These are phyloP conservation scores for Leccinum disarticulatum DNA, from an alignment of 768 basidiomycete genomes.

Conservation along the genomic window DNA sequence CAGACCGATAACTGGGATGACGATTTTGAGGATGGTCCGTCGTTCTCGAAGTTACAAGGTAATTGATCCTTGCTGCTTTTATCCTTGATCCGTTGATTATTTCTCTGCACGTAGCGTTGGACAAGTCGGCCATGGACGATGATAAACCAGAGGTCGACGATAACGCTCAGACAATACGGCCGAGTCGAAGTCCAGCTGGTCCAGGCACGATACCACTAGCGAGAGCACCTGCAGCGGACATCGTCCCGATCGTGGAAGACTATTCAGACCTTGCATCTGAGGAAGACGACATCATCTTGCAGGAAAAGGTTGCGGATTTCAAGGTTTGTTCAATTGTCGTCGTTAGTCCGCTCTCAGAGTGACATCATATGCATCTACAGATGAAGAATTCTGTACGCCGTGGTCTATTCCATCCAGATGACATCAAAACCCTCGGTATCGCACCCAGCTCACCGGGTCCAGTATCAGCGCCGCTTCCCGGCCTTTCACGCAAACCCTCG, in stretches of 20 bases:
- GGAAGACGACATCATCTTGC: slow-evolving; percentile 68
- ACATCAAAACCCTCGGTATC: slow-evolving; percentile 76
- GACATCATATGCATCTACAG: slow-evolving; percentile 31
- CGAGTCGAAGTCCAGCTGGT: slow-evolving; percentile 65
- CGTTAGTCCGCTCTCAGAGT: background rate
- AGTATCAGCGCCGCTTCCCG: slow-evolving; percentile 65
- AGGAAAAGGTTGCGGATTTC: slow-evolving; percentile 82
- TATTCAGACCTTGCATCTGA: slow-evolving; percentile 86
- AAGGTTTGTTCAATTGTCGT: slow-evolving; percentile 48
- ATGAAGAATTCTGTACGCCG: slow-evolving; percentile 70
- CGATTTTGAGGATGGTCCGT: slow-evolving; percentile 94
- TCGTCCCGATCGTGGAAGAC: slow-evolving; percentile 79
- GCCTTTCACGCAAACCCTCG: slow-evolving; percentile 51
- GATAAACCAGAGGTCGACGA: slow-evolving; percentile 61
- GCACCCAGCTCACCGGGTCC: slow-evolving; percentile 53
- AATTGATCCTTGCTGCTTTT: background rate
- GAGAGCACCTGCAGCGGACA: slow-evolving; percentile 59
- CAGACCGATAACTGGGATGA: slow-evolving; percentile 98
- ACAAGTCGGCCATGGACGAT: slow-evolving; percentile 57
- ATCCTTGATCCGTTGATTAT: background rate
- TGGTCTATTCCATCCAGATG: slow-evolving; percentile 85
- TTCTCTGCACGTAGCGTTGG: slow-evolving; percentile 46
- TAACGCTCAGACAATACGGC: slow-evolving; percentile 78
- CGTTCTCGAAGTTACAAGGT: slow-evolving; percentile 80
- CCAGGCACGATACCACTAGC: slow-evolving; percentile 53